Base-by-base conservation (phyloP, 371 early-diverging fungal species). In the Zychaea mexicana region DNA sequence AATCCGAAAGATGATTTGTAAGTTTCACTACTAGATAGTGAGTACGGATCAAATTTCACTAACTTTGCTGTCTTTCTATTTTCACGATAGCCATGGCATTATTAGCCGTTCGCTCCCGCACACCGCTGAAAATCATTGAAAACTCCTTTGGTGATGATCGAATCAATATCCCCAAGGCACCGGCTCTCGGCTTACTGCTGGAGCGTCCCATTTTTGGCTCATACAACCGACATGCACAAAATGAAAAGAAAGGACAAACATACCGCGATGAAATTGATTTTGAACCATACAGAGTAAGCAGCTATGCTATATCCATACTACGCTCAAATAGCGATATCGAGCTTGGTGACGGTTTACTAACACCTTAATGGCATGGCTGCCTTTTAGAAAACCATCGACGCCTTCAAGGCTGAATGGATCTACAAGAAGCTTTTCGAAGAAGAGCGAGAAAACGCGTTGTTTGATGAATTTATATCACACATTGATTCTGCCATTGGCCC, bases 1-100 rank as follows among this genome's bases (percentile, higher is more conserved):
- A 81, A 99, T 99, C 65, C 93, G 99, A 62, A 99, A 99, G 73
- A 99, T 99, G 99, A 92, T 99, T 57, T 93, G 96, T 68, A 73
- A 83, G 77, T 65, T 24, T 22, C 3, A 31, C 26, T 52, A 22
- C 21, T 19, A 31, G 6, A 33, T 33, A 17, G 31, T 8, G 19
- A 5, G 0, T 56, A 9, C 26, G 30, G 56, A 13, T 28, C 10
- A 12, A 12, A 32, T 56, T 19, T 21, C 32, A 21, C 27, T 28
- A 32, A 33, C 27, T 15, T 15, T n/a, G n/a, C 26, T 28, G 10
- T 38, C 13, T 33, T 26, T 13, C 15, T 57, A n/a, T 55, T 63
- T 46, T 65, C 45, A 39, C 19, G n/a, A 45, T 72, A 83, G 85
- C 85, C 13, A 80, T 98, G 74, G 89, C 90, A 12, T 79, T 95